phyloP scores from a whole-genome alignment of 768 basidiomycete species.

The Cystobasidium ongulense region DNA sequence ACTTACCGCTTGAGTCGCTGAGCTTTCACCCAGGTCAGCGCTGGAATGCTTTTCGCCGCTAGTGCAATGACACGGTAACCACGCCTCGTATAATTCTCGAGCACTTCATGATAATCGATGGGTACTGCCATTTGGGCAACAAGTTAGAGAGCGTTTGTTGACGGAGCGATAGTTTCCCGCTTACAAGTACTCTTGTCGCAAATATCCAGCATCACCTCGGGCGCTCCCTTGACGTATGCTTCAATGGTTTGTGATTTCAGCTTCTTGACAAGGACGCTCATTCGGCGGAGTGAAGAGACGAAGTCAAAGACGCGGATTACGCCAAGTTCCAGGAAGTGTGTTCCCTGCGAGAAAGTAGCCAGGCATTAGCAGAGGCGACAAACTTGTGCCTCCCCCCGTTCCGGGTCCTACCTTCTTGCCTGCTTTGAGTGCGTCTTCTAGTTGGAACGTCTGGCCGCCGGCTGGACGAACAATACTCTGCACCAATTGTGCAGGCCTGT shows the following conservation, averaged over 20 bases:
- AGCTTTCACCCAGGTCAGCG: conserved; percentile 91
- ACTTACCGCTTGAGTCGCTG: conserved; percentile 85
- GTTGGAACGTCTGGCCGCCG: conserved; percentile 75
- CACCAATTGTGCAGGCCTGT: conserved; percentile 76
- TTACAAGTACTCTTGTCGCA: conserved; percentile 84
- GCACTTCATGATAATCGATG: conserved; percentile 85
- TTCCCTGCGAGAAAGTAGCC: conserved; percentile 55
- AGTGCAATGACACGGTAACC: conserved; percentile 97
- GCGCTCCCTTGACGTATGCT: conserved; percentile 97
- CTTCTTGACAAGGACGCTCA: conserved; percentile 96
- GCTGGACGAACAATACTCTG: conserved; percentile 94
- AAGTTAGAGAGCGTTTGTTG: not conserved
- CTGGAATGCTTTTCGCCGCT: conserved; percentile 89
- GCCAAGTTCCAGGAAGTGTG: conserved; percentile 92
- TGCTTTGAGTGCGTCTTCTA: conserved; percentile 82
- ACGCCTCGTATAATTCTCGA: conserved; percentile 91
- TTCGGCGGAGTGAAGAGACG: conserved; percentile 79
- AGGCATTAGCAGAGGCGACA: not conserved
- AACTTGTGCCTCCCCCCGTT: not conserved
- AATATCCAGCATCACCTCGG: conserved; percentile 93
- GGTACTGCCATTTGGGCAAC: conserved; percentile 62
- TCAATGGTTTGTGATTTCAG: conserved; percentile 93
- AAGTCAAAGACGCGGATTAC: conserved; percentile 96
- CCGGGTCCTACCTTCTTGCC: conserved; percentile 58
- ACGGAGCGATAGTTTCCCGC: conserved; percentile 41